Base-by-base conservation (phyloP, 2,329 filamentous ascomycete species). In the Drechmeria coniospora region DNA sequence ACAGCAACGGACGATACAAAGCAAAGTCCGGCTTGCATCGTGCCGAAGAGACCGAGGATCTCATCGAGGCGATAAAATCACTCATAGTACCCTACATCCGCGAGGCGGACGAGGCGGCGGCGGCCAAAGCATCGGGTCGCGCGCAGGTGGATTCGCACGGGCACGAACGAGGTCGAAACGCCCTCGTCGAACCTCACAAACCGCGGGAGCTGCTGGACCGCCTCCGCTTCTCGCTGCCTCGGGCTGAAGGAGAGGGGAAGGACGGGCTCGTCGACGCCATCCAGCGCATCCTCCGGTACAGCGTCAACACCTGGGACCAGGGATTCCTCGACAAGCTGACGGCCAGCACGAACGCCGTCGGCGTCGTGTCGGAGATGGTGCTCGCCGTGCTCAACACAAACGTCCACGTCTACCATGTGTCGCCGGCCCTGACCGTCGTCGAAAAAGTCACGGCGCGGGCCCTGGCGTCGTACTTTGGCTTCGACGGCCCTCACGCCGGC, bases 271-370 rank as follows among this genome's bases (percentile, higher is more conserved):
- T 92, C 15, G 63, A 71, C 18, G 68, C 71, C 2, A 65, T 92
- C 25, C 59, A 73, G 38, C 68, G 74, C 35, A 63, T 94, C 14
- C 61, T 94, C 21, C 64, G 70, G 36, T 83, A 92, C 53, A 87
- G 79, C 44, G 87, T 95, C 44, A 95, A 95, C 56, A 94, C 86
- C n/a, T 94, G 86, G 81, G 80, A 92, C 45, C 86, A 92, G 52
- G 87, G 87, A 7, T 95, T 95, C 54, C 56, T 95, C 45, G 86
- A 94, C 55, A 95, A 95, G 57, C 61, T 95, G 11, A 95, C 93
- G 52, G 73, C 79, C n/a, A 78, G 75, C 36, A 90, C 81, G 16
- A 90, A 90, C 46, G 77, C 87, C 23, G 74, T 77, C 44, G 87
- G 87, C n/a, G 66, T 95, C 0, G 74, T 78, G 11, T 77, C 82